Evolutionary conservation across 2,329 filamentous ascomycete genomes (phyloP), one percentile per base, ranked within the genome.

Genomic region (Rutstroemia sp.): DNA sequence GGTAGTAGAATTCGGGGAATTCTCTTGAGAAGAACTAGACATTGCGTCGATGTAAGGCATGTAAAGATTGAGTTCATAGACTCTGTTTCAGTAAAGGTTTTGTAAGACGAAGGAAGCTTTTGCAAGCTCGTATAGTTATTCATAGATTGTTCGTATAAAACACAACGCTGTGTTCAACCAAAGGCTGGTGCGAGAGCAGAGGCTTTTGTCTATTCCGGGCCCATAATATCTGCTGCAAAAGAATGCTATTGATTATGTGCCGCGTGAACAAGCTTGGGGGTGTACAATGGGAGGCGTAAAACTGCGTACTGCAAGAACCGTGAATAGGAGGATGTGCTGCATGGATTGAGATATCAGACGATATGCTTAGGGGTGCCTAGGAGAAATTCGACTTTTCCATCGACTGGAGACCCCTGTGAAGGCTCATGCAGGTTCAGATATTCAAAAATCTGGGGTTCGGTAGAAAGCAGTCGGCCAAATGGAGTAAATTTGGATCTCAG

Each of bases 11-110:
- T 57, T 57, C 17, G 67, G 67, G 16, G 67, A 69, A n/a, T 58
- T 59, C 38, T 66, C 65, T 53, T 62, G 62, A 12, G 67, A 68
- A 3, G 66, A 66, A 54, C 55, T 67, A 21, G 67, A 67, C 67
- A 69, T 69, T 56, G 51, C 52, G 54, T 37, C 58, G 57, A 59
- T 58, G 30, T 58, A 57, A 54, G 48, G 49, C 42, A 49, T 54
- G 30, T 52, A 39, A 54, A 47, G 52, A 46, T 52, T 60, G 42
- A 27, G 46, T 23, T 62, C 60, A 64, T 67, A 38, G 48, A 59
- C 34, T 55, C 4, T 34, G 4, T 17, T 16, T 41, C 48, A 7
- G 14, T 17, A 41, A 21, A 14, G 14, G 7, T 5, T 14, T 27
- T 16, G 37, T 42, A 21, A 8, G 25, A n/a, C 19, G 39, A 42